phyloP scores from a whole-genome alignment of 176 grass and related monocot species.

The Panicum miliaceum region DNA sequence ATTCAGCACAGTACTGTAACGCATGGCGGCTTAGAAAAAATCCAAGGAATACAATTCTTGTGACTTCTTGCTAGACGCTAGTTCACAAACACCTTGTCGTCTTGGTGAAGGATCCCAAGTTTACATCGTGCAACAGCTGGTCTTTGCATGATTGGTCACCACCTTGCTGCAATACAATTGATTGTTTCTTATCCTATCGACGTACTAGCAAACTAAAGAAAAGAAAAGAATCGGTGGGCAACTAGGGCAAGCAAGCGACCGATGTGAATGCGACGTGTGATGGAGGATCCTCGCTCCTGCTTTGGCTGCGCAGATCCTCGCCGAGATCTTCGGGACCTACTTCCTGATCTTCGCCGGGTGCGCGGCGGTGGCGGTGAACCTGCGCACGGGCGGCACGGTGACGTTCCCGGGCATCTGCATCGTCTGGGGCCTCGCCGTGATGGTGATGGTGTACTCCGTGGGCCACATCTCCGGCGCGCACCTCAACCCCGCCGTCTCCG shows the following conservation, averaged over 20 bases:
- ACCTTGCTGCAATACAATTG: background rate
- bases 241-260: constrained; percentile 18
- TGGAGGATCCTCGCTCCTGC: background rate
- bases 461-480: constrained; percentile 97
- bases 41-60: background rate
- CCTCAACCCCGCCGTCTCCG: constrained; percentile 84
- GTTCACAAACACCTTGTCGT: background rate
- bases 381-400: constrained; percentile 60
- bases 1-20: constrained; percentile 15
- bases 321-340: constrained; percentile 82
- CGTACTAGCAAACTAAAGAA: too few species aligned
- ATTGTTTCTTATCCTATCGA: constrained; percentile 7
- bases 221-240: background rate
- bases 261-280: constrained; percentile 28
- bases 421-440: constrained; percentile 86
- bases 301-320: constrained; percentile 56
- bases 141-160: constrained; percentile 30
- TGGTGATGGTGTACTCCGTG: constrained; percentile 93
- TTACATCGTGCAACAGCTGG: background rate
- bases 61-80: background rate
- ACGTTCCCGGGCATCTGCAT: constrained; percentile 89
- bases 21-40: background rate
- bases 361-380: constrained; percentile 75
- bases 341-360: constrained; percentile 91
- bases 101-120: background rate